Evolutionary conservation across 139 green algal genomes (phyloP), one percentile per base, ranked within the genome.

Genomic region (Chlorella sp.): DNA sequence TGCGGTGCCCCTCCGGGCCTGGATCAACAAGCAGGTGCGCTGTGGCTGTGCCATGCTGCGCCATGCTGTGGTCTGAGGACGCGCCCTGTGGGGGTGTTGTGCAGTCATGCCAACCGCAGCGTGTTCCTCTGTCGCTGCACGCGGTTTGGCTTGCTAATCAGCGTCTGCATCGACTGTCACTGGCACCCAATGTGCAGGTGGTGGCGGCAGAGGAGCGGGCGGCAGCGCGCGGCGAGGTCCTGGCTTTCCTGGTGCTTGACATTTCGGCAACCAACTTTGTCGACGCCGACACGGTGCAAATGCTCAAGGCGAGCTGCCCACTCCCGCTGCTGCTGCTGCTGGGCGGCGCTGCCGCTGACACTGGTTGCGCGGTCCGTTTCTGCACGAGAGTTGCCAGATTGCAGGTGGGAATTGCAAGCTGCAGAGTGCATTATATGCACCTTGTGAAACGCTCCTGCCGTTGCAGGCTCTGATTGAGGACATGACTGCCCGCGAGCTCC

Each of bases 1-100:
- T 77, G 89, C 95, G 19, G 81, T 89, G 72, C 94, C 87, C 56
- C 87, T 98, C 51, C 88, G 92, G 48, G 91, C 92, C 41, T 81
- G 64, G 64, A 41, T 70, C 64, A 70, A 1, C 4, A 30, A 32
- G 1, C 32, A 70, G 64, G 64, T 36, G 34, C n/a, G 64, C 64
- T 36, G 26, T 14, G 64, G 17, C 1, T 38, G 64, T 40, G 64
- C 32, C 2, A 40, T 70, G 64, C 11, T 7, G 32, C 30, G 64
- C 14, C 28, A 38, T 70, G 28, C 64, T 65, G 26, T 65, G 56
- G 7, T 24, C 7, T 16, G 56, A 65, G 30, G 9, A n/a, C 56
- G 56, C 22, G 56, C 56, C 30, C 9, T n/a, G 13, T 5, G 3
- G 3, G 13, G 26, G 7, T n/a, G 9, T 4, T 20, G 22, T 65